Evolutionary conservation across 768 basidiomycete genomes (phyloP).

Genomic region (Hydnum rufescens): DNA sequence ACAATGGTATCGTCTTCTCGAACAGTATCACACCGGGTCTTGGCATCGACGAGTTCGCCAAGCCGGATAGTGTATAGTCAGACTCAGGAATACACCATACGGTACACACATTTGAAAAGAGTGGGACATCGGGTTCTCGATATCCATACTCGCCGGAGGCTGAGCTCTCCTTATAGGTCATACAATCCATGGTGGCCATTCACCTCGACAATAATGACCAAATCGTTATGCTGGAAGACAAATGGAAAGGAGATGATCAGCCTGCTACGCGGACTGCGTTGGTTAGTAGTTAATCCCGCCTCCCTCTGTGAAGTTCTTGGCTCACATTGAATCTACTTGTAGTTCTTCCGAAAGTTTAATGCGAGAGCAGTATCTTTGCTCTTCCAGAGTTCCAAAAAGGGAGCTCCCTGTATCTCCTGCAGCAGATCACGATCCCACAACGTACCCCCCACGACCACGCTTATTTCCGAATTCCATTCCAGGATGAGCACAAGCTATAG

Average conservation of each 20-base stretch:
- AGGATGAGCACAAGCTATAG: too few species aligned
- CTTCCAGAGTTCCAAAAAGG: conserved; percentile 27
- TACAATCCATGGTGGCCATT: conserved; percentile 40
- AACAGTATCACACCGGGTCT: conserved; percentile 30
- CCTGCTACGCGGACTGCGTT: conserved; percentile 29
- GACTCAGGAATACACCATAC: conserved; percentile 39
- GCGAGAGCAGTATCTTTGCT: conserved; percentile 36
- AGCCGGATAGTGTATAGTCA: conserved; percentile 42
- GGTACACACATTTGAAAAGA: conserved; percentile 32
- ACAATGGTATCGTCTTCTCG: conserved; percentile 34
- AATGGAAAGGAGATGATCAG: conserved; percentile 37
- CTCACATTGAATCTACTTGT: not conserved
- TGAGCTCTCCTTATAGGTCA: conserved; percentile 20
- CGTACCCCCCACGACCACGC: too few species aligned
- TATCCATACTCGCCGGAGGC: not conserved
- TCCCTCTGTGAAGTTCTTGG: not conserved
- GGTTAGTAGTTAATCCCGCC: conserved; percentile 1
- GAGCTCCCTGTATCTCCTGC: too few species aligned
- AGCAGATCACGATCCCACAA: too few species aligned
- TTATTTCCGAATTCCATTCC: too few species aligned
- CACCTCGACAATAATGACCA: conserved; percentile 46
- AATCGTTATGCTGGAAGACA: conserved; percentile 37
- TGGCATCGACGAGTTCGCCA: conserved; percentile 37
- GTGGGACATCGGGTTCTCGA: conserved; percentile 15
- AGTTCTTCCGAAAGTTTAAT: conserved; percentile 29